Conservation (phyloP, 2,329 filamentous ascomycete species). For the Ceratocystis ficicola region DNA sequence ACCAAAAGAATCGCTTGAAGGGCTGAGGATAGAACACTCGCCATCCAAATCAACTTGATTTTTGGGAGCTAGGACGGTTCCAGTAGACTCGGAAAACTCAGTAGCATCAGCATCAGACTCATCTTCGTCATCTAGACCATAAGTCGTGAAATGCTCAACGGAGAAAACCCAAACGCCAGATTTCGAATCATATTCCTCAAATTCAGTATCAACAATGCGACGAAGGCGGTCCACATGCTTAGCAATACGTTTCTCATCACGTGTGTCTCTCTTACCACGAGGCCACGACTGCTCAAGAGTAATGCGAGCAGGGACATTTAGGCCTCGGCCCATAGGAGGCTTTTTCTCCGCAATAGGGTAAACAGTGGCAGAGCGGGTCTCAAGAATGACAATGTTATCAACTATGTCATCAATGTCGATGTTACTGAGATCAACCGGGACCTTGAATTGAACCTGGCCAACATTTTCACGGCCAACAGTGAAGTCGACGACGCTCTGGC, state of each 20-base stretch:
- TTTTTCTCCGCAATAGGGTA: constrained; percentile 69
- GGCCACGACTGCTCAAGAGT: constrained; percentile 91
- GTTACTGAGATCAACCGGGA: constrained; percentile 67
- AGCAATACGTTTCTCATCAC: constrained; percentile 51
- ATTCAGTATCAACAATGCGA: constrained; percentile 67
- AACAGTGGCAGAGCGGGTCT: constrained; percentile 71
- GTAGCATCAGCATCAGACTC: constrained; percentile 37
- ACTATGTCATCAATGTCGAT: constrained; percentile 72
- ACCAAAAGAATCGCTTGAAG: constrained; percentile 22
- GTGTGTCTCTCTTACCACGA: constrained; percentile 46
- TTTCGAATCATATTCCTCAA: constrained; percentile 64
- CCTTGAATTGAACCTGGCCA: constrained; percentile 70
- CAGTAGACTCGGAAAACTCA: neutral
- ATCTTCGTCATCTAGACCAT: constrained; percentile 73
- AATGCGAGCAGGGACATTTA: constrained; percentile 84
- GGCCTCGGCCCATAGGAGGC: constrained; percentile 69
- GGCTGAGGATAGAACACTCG: constrained; percentile 15
- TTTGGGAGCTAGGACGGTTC: neutral
- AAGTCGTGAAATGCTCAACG: constrained; percentile 95
- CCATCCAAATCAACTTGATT: constrained; percentile 30
- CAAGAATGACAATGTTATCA: constrained; percentile 62
- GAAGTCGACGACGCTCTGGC: constrained; percentile 61
- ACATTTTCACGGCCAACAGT: constrained; percentile 71
- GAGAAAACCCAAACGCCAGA: constrained; percentile 83
- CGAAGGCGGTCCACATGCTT: constrained; percentile 77